Evolutionary conservation across 305 asterid species (phyloP), one percentile per base, ranked within the genome.

Genomic region (Lippia alba): DNA sequence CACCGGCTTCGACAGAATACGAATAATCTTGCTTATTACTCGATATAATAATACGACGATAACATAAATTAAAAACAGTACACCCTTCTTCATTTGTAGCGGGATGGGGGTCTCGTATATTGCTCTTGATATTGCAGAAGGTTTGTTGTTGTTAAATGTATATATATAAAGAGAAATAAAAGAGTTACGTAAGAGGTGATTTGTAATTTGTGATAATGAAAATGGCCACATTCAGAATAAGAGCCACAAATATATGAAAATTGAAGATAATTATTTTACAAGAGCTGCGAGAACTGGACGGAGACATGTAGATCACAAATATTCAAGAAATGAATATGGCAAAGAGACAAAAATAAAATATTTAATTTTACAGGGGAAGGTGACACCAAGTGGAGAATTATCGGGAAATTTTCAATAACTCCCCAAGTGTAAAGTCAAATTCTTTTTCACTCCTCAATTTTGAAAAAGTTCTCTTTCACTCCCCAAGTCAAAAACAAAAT

Each of bases 201-300:
- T 60, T 24, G 30, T 24, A 14, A 40, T 54, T 55, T 75, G 67
- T 24, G 79, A 62, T 75, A 57, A 69, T 12, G 72, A 69, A 63
- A 69, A 69, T 15, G 64, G 57, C 45, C 39, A 15, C 14, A 10
- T n/a, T 2, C 11, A 4, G 19, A 69, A 62, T 56, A 48, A 69
- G 12, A 44, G 67, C 75, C 75, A 75, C 79, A 56, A 69, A 73
- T 56, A 6, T 56, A 46, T 0, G 24, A 53, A 56, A 56, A 49
- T n/a, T 20, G 45, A 33, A 46, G 18, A 12, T 53, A 30, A 20
- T 14, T 48, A 61, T 10, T 48, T 46, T 7, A 46, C 24, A 19
- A 44, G 57, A 24, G 30, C 30, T 24, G 30, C 30, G 30, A 1
- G 30, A 7, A 39, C 5, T 2, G 30, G 33, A 11, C 15, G 7